A percentile compares a stretch with the other conserved stretches of the same genome.
Evolutionary conservation across 2,329 filamentous ascomycete genomes (phyloP).

Genomic region (Mariannaea sp.): DNA sequence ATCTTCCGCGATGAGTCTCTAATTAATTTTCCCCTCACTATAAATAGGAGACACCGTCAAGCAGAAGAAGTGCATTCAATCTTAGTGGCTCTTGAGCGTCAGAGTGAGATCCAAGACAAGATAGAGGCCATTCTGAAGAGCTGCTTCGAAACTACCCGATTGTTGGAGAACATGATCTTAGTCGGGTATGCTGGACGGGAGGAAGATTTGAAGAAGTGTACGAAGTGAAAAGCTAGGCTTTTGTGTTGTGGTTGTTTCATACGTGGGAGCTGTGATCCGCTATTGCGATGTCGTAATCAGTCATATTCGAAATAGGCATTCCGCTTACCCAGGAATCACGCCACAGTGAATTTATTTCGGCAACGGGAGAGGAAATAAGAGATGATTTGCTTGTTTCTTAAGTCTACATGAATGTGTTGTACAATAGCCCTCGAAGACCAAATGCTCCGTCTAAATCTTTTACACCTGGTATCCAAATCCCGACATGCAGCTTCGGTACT

Average conservation of each 20-base stretch:
- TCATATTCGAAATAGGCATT: neutral
- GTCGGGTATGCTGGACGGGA: constrained; percentile 38
- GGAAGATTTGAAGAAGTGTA: constrained; percentile 27
- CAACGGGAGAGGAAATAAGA: constrained; percentile 14
- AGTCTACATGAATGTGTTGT: constrained; percentile 37
- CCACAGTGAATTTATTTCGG: constrained; percentile 15
- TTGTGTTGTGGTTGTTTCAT: neutral
- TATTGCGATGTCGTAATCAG: too few species aligned
- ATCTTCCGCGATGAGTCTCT: too few species aligned
- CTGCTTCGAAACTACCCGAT: constrained; percentile 26
- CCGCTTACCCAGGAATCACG: constrained; percentile 27
- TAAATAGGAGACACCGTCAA: constrained; percentile 23
- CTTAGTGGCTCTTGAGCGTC: constrained; percentile 31
- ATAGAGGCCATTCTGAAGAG: constrained; percentile 34
- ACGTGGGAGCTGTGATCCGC: neutral
- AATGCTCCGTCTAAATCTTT: constrained; percentile 20
- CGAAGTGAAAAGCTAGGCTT: neutral
- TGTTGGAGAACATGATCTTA: constrained; percentile 40
- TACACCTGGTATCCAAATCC: constrained; percentile 84
- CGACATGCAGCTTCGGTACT: constrained; percentile 91
- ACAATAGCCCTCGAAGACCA: constrained; percentile 27
- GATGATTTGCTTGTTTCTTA: constrained; percentile 27
- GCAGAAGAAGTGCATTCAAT: constrained; percentile 27
- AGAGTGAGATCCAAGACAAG: constrained; percentile 35
- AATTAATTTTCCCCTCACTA: neutral